phyloP scores from a whole-genome alignment of 768 basidiomycete genomes.

The Auriscalpium microsporum region DNA sequence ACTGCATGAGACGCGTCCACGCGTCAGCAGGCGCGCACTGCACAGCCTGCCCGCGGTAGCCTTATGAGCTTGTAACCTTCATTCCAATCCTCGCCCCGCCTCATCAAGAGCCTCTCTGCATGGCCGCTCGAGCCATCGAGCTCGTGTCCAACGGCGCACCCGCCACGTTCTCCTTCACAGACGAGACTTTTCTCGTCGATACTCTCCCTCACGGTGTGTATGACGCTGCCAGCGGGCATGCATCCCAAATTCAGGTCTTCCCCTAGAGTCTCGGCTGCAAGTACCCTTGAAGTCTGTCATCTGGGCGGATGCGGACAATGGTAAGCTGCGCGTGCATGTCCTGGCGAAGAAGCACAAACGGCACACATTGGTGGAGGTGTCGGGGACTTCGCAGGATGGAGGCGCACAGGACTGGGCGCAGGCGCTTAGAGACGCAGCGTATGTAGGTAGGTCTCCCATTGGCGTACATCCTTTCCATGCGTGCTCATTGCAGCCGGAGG shows the following conservation, averaged over 20 bases:
- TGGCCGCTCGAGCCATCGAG: slow-evolving; percentile 4
- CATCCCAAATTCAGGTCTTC: not conserved
- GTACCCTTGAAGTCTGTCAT: slow-evolving; percentile 47
- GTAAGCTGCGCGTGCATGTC: slow-evolving; percentile 41
- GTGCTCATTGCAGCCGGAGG: slow-evolving; percentile 25
- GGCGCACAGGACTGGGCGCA: slow-evolving; percentile 44
- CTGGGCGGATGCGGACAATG: slow-evolving; percentile 33
- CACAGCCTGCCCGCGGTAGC: no score
- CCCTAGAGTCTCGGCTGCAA: slow-evolving; percentile 13
- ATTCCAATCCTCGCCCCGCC: no score
- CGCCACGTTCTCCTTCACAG: slow-evolving; percentile 21
- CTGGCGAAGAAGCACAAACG: slow-evolving; percentile 34
- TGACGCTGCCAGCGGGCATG: not conserved
- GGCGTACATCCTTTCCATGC: slow-evolving; percentile 11
- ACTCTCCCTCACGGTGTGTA: slow-evolving; percentile 15
- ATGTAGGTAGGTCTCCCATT: slow-evolving; percentile 41
- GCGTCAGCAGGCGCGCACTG: no score
- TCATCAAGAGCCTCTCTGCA: no score
- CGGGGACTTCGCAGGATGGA: slow-evolving; percentile 24
- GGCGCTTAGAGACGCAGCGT: slow-evolving; percentile 46
- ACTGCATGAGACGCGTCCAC: no score
- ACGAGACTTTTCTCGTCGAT: slow-evolving; percentile 21
- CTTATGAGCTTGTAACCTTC: no score
- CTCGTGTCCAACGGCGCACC: slow-evolving; percentile 11
- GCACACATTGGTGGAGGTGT: slow-evolving; percentile 34